phyloP scores from a whole-genome alignment of 2,329 filamentous ascomycete species.

The Colletotrichum siamense region DNA sequence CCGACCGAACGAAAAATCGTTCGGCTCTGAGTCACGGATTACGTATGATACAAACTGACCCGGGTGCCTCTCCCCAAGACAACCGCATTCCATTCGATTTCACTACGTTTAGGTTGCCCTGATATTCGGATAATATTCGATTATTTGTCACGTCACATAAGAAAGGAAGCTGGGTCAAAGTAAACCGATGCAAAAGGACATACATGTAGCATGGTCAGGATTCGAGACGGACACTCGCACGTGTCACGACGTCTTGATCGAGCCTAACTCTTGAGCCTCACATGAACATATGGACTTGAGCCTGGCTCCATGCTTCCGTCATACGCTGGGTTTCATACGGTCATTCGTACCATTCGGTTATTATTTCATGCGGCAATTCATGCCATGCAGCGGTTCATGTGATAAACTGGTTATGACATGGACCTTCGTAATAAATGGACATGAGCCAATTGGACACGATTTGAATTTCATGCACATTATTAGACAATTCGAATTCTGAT shows the following conservation, averaged over 20 bases:
- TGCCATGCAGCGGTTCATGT: neutral
- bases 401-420: neutral
- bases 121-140: neutral
- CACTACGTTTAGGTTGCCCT: neutral
- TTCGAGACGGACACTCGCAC: neutral
- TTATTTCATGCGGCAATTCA: neutral
- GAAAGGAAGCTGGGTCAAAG: neutral
- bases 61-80: too few relatives aligned
- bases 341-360: neutral
- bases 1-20: neutral
- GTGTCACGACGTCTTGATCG: neutral
- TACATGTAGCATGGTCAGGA: neutral
- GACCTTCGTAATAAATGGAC: neutral
- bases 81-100: neutral
- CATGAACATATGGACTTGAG: neutral
- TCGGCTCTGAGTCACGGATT: too few relatives aligned
- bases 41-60: too few relatives aligned
- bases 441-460: neutral
- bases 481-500: neutral
- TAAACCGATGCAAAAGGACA: too few relatives aligned
- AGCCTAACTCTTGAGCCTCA: neutral
- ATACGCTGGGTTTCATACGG: neutral
- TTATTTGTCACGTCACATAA: neutral
- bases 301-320: neutral
- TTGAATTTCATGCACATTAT: neutral